Base-by-base conservation (phyloP, 345 rosid genomes). In the Dovyalis caffra region DNA sequence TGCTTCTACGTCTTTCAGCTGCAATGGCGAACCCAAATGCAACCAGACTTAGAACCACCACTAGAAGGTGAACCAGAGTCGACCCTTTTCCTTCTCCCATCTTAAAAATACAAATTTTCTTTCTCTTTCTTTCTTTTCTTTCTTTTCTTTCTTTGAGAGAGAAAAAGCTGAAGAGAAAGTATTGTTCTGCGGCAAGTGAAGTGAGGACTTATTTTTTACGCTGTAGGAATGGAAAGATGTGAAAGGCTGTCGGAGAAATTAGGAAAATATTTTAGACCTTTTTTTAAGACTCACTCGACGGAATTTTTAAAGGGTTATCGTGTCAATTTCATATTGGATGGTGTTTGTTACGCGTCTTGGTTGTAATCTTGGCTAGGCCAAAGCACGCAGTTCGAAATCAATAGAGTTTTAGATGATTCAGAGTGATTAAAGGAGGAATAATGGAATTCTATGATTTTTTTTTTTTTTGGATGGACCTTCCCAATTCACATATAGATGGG, bases 1-100 rank as follows among this genome's bases (percentile, higher is more conserved):
- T 80, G 88, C 98, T 93, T 63, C 97, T 83, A 65, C 98, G 85
- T 67, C 98, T 91, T 86, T 93, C 99, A 29, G 99, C 99, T 68
- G 99, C 99, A 80, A 95, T 79, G 84, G 99, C 84, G 79, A 93
- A 95, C 51, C 97, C 98, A 70, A 95, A 95, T 29, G 99, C 98
- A 25, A 93, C 89, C 75, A 95, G 86, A 76, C 97, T 78, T n/a
- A 93, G 92, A 32, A 88, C 81, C 63, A 93, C 87, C 75, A 91
- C 90, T 20, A 90, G 79, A 73, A 95, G 75, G 80, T 91, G 88
- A 20, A 95, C 96, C 7, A 95, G 78, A 57, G 90, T 87, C 6
- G 92, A 91, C 65, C 91, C 93, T 75, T 85, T 65, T 12, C 78
- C 63, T 40, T 71, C 71, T 64, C 71, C 76, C 76, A 76, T 69